Evolutionary conservation across 495 filamentous ascomycete species (phyloP), one percentile per base, ranked within the genome.

Genomic region (Aspergillus taichungensis): DNA sequence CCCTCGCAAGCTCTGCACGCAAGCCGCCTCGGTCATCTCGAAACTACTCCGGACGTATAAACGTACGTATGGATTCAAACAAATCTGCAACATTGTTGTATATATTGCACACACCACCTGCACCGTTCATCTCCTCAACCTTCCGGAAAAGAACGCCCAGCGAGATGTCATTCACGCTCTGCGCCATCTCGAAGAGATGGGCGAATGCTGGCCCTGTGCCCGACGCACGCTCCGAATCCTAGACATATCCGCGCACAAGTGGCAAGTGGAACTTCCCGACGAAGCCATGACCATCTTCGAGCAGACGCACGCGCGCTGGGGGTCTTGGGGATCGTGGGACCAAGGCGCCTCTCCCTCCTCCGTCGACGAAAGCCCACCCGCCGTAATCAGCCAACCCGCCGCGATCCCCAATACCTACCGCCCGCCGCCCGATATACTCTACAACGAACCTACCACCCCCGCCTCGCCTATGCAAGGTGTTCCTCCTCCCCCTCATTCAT

Each of bases 171-270:
- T 86, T 8, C 88, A 96, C 49, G 87, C 88, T 6, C 72, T 96
- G n/a, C 86, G 85, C 43, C 86, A 92, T 49, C 78, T 97, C 9
- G 92, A 97, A 63, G 94, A 98, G 57, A 96, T 98, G 53, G 88
- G 85, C 1, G 91, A 95, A 63, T 81, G 85, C 48, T 98, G 92
- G 92, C 79, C 88, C 3, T 91, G 90, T 54, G 94, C 89, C 9
- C 74, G 88, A 30, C 75, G 91, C 13, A 89, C 94, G 0, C 74
- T 97, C 1, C 74, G 81, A 42, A 94, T 96, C 32, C 71, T 98
- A 33, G 87, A 83, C 45, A 77, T 91, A 24, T 79, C 94, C n/a
- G 85, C 85, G 6, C 76, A 78, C 18, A 88, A 88, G 49, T 97
- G 92, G 92, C 83, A 83, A 8, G 79, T 95, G 12, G 79, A 87